phyloP scores from a whole-genome alignment of 345 rosid genomes.

The Toxicodendron radicans region DNA sequence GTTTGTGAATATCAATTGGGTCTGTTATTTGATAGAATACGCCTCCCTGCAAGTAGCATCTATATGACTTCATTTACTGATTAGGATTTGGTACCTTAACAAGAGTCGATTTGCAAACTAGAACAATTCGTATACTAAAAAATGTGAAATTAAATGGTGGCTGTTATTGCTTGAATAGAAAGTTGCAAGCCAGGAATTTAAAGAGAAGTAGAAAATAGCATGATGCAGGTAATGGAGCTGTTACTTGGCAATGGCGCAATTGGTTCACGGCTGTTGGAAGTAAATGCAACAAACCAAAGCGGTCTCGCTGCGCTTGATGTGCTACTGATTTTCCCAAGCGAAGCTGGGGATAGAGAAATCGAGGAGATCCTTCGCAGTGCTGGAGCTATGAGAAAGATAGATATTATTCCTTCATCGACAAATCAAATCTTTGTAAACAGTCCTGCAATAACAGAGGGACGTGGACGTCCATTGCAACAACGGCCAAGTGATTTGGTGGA shows the following conservation, averaged over 20 bases:
- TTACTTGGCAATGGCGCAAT: slow-evolving; percentile 28
- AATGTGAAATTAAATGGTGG: too few species aligned
- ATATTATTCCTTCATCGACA: slow-evolving; percentile 15
- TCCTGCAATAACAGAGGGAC: slow-evolving; percentile 18
- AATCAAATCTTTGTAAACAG: neutral
- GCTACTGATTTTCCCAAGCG: slow-evolving; percentile 50
- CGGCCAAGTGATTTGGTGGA: slow-evolving; percentile 26
- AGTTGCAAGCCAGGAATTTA: too few species aligned
- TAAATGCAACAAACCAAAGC: slow-evolving; percentile 42
- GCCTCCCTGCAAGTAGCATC: too few species aligned
- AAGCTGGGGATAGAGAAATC: slow-evolving; percentile 59
- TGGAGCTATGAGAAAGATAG: slow-evolving; percentile 40
- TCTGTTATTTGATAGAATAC: too few species aligned
- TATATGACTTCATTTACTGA: too few species aligned
- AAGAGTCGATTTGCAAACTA: too few species aligned
- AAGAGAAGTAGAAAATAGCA: too few species aligned
- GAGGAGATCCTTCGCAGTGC: slow-evolving; percentile 35
- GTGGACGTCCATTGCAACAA: slow-evolving; percentile 16
- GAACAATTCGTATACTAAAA: too few species aligned
- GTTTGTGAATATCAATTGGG: too few species aligned
- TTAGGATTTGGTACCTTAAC: too few species aligned
- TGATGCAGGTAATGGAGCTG: slow-evolving; percentile 46
- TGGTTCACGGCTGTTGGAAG: slow-evolving; percentile 28
- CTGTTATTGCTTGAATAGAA: too few species aligned
- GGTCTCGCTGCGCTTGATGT: slow-evolving; percentile 51